Evolutionary conservation across 2,329 filamentous ascomycete species (phyloP).

Genomic region (Penicillium sp.): DNA sequence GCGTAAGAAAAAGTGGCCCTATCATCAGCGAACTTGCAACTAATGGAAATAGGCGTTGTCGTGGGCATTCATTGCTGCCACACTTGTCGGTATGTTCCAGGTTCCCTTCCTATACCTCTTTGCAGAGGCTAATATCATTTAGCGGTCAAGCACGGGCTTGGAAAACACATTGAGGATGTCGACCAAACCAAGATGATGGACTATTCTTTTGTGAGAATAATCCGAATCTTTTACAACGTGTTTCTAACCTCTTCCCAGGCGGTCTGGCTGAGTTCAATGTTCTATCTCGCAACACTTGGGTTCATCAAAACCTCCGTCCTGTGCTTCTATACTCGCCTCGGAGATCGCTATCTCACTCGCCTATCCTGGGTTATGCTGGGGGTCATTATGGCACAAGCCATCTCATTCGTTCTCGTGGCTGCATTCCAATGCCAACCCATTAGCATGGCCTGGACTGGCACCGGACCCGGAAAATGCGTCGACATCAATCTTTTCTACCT

Average conservation of each 20-base stretch:
- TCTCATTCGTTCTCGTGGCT: constrained; percentile 36
- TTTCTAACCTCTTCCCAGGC: constrained; percentile 21
- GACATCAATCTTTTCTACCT: constrained; percentile 45
- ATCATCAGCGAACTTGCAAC: not conserved
- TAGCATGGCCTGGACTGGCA: constrained; percentile 33
- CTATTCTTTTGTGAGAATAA: constrained; percentile 16
- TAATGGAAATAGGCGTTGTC: constrained; percentile 23
- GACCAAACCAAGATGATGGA: constrained; percentile 9
- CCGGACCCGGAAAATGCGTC: constrained; percentile 36
- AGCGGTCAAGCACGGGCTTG: constrained; percentile 19
- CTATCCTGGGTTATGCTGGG: constrained; percentile 35
- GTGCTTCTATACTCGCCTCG: constrained; percentile 40
- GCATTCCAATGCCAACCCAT: constrained; percentile 41
- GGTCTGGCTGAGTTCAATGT: constrained; percentile 43
- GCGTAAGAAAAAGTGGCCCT: constrained; percentile 17
- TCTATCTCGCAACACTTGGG: constrained; percentile 41
- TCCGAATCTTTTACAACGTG: not conserved
- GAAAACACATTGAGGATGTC: constrained; percentile 11
- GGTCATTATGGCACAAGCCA: constrained; percentile 36
- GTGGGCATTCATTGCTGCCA: constrained; percentile 32
- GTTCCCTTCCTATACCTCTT: not conserved
- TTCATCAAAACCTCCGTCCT: constrained; percentile 45
- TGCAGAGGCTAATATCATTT: not conserved
- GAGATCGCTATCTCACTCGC: constrained; percentile 31
- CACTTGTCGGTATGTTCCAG: constrained; percentile 25